phyloP scores from a whole-genome alignment of 2,329 filamentous ascomycete genomes.

The Stachybotrys echinatus region DNA sequence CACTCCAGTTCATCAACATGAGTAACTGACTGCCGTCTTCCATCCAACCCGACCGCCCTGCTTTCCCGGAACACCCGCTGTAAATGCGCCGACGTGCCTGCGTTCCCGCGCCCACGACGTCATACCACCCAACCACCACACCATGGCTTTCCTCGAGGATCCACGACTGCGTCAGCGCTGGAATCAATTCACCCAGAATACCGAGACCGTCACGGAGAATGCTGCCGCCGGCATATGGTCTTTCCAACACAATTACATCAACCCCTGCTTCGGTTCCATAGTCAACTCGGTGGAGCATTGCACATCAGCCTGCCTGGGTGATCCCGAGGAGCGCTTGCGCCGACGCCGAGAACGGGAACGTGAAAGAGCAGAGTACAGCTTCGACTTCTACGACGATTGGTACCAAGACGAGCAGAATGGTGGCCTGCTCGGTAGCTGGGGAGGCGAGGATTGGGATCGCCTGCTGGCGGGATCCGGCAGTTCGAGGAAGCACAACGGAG shows the following conservation, averaged over 20 bases:
- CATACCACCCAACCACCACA: constrained; percentile 14
- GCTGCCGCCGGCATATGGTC: constrained; percentile 89
- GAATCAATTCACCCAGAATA: constrained; percentile 86
- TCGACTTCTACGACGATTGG: constrained; percentile 99
- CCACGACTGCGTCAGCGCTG: constrained; percentile 88
- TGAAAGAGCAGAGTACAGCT: constrained; percentile 69
- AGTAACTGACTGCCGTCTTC: not conserved
- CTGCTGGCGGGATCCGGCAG: constrained; percentile 66
- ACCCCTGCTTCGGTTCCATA: constrained; percentile 70
- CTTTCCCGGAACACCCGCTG: not conserved
- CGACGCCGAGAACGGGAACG: constrained; percentile 60
- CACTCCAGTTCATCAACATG: not conserved
- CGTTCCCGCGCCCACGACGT: constrained; percentile 11
- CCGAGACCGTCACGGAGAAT: constrained; percentile 84
- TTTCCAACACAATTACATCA: constrained; percentile 80
- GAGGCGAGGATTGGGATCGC: constrained; percentile 78
- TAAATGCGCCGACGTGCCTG: not conserved
- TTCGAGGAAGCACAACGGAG: constrained; percentile 28
- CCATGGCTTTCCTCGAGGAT: constrained; percentile 65
- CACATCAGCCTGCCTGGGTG: constrained; percentile 64
- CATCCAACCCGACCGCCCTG: not conserved
- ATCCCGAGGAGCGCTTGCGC: constrained; percentile 67
- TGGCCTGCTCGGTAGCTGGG: constrained; percentile 67
- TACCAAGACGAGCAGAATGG: constrained; percentile 55
- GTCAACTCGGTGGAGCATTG: constrained; percentile 66